Evolutionary conservation across 1,139 yeast species (phyloP), one percentile per base, ranked within the genome.

Genomic region (Diutina sp.): DNA sequence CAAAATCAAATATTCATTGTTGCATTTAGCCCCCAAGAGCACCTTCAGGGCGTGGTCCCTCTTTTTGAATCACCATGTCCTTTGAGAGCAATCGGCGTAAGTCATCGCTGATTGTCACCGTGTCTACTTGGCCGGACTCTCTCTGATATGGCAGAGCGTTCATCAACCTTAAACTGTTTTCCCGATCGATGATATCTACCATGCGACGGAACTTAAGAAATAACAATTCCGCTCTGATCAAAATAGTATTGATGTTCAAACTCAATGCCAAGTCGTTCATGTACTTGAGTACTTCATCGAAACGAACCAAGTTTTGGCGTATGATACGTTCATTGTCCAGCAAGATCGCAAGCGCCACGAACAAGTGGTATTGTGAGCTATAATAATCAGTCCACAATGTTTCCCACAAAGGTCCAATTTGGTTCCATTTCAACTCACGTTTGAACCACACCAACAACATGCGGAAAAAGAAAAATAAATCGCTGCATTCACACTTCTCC

Each of bases 361-460:
- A 90, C 53, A 93, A 71, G 63, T 90, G 95, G 67, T 86, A 90
- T 67, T 93, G 98, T 11, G 93, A 83, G 1, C 91, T 80, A 64
- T 87, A 83, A 66, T 73, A 85, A 69, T 93, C 95, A 0, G 98
- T 91, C 85, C 95, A 90, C 58, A 93, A 73, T 1, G 87, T 83
- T 66, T 95, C 98, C 99, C 98, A 93, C 48, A 93, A 75, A 38
- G 81, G 73, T 64, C 87, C 72, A 2, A 90, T 89, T 59, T 89
- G 90, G 57, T 82, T 81, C 81, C 95, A 90, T 47, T 78, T 80
- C 61, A 95, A 85, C 67, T 93, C 99, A 56, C 99, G 82, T 67
- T 95, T 93, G 68, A 82, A 95, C 97, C 97, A 90, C 3, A 93
- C 97, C 51, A 93, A 73, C 18, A 93, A 72, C 98, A 93, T 91